Base-by-base conservation (phyloP, 1,284 basidiomycete genomes). In the Coriolopsis trogii region DNA sequence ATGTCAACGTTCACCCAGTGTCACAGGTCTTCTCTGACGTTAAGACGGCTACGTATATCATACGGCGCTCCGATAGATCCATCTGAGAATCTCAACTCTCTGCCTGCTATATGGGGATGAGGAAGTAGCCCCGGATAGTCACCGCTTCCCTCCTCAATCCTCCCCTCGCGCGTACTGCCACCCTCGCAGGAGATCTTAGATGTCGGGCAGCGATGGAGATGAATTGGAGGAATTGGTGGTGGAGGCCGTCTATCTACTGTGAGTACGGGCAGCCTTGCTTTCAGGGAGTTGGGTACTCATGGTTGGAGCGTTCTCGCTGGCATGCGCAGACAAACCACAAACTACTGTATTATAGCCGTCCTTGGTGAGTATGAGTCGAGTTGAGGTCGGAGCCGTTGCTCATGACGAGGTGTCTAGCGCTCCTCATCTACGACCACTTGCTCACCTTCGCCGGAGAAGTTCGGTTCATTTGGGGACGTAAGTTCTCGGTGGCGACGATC, bases 381-480 rank as follows among this genome's bases (percentile, higher is more conserved):
- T n/a, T n/a, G n/a, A 24, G 10, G 4, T 39, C 20, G n/a, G 10
- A 12, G 10, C 13, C 34, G 16, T 8, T 9, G 13, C 10, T 25
- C 21, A 23, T 39, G 34, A 8, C 4, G 15, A 13, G 20, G 4
- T 43, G 3, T n/a, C 13, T 28, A 56, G 54, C 43, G 1, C 46
- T 56, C 8, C 33, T 52, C 2, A 51, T 37, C 5, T 61, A 55
- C 45, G 61, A 63, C 28, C 57, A 60, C 26, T 31, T 51, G 16
- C 48, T 60, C n/a, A 61, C 60, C 0, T 59, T 63, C 24, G 46
- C 61, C 4, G 54, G 48, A 7, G 59, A 63, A 30, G 31, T 63
- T 6, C 42, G 46, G 12, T 55, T 55, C 36, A 49, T 59, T 18
- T 63, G 57, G 63, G 30, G 38, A 15, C 57, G 54, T 25, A 57